Conservation (phyloP, 2,329 filamentous ascomycete genomes). For the Scedosporium boydii region DNA sequence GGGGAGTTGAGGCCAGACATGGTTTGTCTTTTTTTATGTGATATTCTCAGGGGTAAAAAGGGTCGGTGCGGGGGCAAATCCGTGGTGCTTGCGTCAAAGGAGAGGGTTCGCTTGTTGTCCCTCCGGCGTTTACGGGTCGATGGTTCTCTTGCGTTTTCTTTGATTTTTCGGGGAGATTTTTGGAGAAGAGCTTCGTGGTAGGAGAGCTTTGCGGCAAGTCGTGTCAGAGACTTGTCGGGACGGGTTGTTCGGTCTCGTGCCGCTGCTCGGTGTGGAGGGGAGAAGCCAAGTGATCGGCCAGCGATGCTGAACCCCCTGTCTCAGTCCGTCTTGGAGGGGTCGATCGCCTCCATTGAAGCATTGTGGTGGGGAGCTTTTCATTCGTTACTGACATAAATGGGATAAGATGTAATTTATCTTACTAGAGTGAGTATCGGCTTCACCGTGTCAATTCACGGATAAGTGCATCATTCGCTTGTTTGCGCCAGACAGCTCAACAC, state of each 20-base stretch:
- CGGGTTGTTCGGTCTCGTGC: neutral
- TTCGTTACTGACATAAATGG: neutral
- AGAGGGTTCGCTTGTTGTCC: too few species aligned
- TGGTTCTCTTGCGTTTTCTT: too few species aligned
- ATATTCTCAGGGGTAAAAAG: neutral
- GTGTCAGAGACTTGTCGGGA: neutral
- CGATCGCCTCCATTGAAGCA: too few species aligned
- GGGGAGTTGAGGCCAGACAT: constrained; percentile 50
- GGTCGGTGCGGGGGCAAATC: neutral
- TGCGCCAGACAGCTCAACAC: too few species aligned
- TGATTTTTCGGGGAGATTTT: neutral
- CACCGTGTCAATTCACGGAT: too few species aligned
- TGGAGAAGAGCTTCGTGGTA: neutral
- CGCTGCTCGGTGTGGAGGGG: neutral
- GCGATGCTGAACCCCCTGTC: neutral
- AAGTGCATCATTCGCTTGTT: too few species aligned
- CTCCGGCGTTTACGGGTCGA: too few species aligned
- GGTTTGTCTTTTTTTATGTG: neutral
- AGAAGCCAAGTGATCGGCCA: neutral
- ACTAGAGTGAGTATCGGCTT: too few species aligned
- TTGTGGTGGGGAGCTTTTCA: neutral
- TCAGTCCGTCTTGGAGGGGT: too few species aligned
- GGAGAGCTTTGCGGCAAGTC: neutral
- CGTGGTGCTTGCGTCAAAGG: neutral
- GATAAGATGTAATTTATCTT: too few species aligned